phyloP scores from a whole-genome alignment of 495 filamentous ascomycete genomes.

The Chaetomium cochliodes region DNA sequence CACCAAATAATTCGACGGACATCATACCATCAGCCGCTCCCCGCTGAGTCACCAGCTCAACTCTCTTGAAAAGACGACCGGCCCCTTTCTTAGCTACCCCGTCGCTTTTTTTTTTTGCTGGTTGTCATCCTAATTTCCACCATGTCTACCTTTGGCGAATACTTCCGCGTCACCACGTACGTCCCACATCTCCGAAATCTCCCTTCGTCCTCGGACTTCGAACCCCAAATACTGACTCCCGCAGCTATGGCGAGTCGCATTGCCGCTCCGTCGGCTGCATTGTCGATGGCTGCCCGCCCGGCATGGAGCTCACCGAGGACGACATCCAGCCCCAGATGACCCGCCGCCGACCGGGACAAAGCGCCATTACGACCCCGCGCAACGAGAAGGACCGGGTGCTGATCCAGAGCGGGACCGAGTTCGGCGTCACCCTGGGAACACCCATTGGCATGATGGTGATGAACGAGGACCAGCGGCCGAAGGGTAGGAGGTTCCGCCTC shows the following conservation, averaged over 20 bases:
- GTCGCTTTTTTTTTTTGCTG: too few species aligned
- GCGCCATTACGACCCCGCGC: constrained; percentile 83
- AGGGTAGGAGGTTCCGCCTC: constrained; percentile 36
- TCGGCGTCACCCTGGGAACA: constrained; percentile 86
- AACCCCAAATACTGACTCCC: constrained; percentile 11
- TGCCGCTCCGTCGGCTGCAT: constrained; percentile 89
- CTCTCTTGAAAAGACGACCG: not conserved
- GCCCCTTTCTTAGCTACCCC: too few species aligned
- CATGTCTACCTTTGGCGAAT: constrained; percentile 91
- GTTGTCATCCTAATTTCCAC: constrained; percentile 10
- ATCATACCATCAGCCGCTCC: constrained; percentile 2
- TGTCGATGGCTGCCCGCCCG: constrained; percentile 84
- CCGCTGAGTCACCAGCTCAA: constrained; percentile 11
- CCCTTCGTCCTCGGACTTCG: not conserved
- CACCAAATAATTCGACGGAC: constrained; percentile 11
- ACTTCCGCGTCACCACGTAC: constrained; percentile 84
- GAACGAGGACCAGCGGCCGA: constrained; percentile 91
- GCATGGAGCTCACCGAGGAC: constrained; percentile 80
- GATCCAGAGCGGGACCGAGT: constrained; percentile 94
- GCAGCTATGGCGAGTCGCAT: constrained; percentile 85
- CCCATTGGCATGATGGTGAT: constrained; percentile 84
- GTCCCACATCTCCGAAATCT: constrained; percentile 21
- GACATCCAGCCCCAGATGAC: constrained; percentile 97
- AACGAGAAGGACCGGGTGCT: constrained; percentile 89
- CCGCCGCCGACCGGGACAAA: constrained; percentile 86